Evolutionary conservation across 192 early-diverging fungal species (phyloP), one percentile per base, ranked within the genome.

Genomic region (Linnemannia schmuckeri): DNA sequence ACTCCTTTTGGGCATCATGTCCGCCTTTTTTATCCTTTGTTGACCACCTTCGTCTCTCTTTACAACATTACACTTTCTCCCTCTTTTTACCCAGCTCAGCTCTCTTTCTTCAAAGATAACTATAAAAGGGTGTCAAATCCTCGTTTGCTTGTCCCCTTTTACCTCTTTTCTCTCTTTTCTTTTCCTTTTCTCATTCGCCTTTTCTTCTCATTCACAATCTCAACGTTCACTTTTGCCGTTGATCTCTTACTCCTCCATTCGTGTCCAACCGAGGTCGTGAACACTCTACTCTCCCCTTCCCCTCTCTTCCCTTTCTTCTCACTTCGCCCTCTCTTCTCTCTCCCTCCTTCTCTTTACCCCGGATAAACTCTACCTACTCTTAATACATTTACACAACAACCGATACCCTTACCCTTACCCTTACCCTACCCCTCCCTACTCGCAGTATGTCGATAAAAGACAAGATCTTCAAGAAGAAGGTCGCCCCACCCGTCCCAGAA

Each of bases 401-500:
- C 61, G 27, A 66, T 33, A 44, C 38, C 44, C 40, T n/a, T 42
- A 52, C 18, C 44, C 6, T 27, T 27, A 74, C 18, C 44, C 18
- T 27, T 37, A 22, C 6, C n/a, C n/a, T 35, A 22, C 18, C n/a
- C n/a, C 13, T 52, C 6, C 9, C 30, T 27, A 15, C 22, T 18
- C 42, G 15, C 37, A 40, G 6, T n/a, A 76, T 77, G 75, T 63
- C 47, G 13, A 57, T 57, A 3, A 57, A 57, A 7, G 54, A 57
- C 54, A 66, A 33, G 41, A 46, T 78, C 33, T 78, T 63, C 69
- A 69, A 68, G 17, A 69, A 75, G 35, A 70, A 76, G 63, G 38
- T n/a, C 9, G 71, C 78, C 46, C 85, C 85, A 18, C 85, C 80
- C 3, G 44, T 81, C 37, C 79, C 85, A 70, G 79, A 80, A 46